A percentile compares a stretch with the other conserved stretches of the same genome.
Conservation (phyloP, 352 stramenopile genomes). For the Phytophthora pinifolia region DNA sequence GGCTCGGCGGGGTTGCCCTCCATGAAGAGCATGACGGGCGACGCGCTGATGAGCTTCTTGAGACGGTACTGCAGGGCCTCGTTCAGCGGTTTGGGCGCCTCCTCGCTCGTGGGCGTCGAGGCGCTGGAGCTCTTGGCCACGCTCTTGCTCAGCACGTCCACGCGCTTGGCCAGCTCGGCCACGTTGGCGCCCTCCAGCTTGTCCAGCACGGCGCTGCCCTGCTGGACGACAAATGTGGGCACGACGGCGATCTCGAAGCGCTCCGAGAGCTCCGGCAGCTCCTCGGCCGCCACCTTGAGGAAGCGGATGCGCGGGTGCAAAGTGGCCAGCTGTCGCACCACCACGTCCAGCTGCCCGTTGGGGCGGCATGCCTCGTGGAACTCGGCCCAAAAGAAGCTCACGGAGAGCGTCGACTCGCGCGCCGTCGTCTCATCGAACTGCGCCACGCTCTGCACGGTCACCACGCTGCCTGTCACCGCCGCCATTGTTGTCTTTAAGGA, state of each 20-base stretch:
- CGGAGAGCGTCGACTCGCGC: conserved; percentile 73
- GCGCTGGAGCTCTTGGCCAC: conserved; percentile 56
- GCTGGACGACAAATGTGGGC: conserved; percentile 92
- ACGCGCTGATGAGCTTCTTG: conserved; percentile 82
- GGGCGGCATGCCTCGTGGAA: conserved; percentile 80
- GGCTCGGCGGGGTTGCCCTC: conserved; percentile 96
- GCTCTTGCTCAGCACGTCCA: conserved; percentile 85
- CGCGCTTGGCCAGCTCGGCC: conserved; percentile 78
- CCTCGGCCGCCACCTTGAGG: conserved; percentile 86
- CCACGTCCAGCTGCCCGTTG: conserved; percentile 86
- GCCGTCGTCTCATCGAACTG: conserved; percentile 81
- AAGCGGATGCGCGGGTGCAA: conserved; percentile 84
- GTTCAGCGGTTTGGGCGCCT: conserved; percentile 41
- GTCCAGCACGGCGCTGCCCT: conserved; percentile 75
- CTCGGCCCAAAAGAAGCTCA: conserved; percentile 86
- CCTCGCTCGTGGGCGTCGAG: conserved; percentile 16
- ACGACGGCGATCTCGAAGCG: conserved; percentile 92
- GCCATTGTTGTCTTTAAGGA: conserved; percentile 22
- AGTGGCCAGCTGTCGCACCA: conserved; percentile 78
- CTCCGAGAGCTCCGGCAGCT: conserved; percentile 82
- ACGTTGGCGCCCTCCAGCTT: conserved; percentile 87
- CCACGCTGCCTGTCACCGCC: conserved; percentile 57
- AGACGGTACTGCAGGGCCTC: conserved; percentile 75
- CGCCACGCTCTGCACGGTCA: conserved; percentile 63
- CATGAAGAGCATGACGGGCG: conserved; percentile 98